Evolutionary conservation across 2,329 filamentous ascomycete genomes (phyloP), one percentile per base, ranked within the genome.

Genomic region (Trichoderma atroviride): DNA sequence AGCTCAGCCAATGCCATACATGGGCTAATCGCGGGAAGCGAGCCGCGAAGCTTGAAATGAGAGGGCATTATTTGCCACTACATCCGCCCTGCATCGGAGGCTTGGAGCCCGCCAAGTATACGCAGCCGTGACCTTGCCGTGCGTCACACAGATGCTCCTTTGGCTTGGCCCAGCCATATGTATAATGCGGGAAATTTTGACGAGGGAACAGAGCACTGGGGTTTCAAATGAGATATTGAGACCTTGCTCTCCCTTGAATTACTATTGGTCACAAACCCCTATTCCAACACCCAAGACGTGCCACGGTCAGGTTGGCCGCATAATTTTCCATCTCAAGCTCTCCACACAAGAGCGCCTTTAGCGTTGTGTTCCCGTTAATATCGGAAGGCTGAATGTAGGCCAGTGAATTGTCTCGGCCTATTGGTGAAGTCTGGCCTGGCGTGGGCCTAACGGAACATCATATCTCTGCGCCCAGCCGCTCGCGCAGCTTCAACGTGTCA

Each of bases 91-190:
- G 6, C 47, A 29, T 47, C 31, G n/a, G 14, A 35, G 22, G 40
- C 35, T 52, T 29, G 19, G 14, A 29, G 16, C 7, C 40, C 19
- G 29, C 24, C 29, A 43, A 10, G 40, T 43, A 43, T 43, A n/a
- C 35, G 55, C 55, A 35, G 64, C 55, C 16, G 47, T 59, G 29
- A 16, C 22, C 31, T 52, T 52, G 55, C 19, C 37, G 14, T 67
- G 55, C 55, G 64, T 67, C 29, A 27, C 55, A 67, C 55, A 29
- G 22, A 67, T 66, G 55, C 40, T 58, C n/a, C 63, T 59, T 57
- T 59, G 63, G 55, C 53, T 47, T 50, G 14, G 29, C 52, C 40
- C 29, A 57, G 37, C 62, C 37, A 27, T 57, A 40, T 50, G 47
- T 50, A 24, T 24, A 27, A 13, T 55, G 52, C 52, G 31, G 27